Percentiles rank a stretch among this genome's conserved stretches.
These are phyloP conservation scores for Alternaria sp. DNA, from an alignment of 2,329 filamentous ascomycete genomes.

Conservation along the genomic window DNA sequence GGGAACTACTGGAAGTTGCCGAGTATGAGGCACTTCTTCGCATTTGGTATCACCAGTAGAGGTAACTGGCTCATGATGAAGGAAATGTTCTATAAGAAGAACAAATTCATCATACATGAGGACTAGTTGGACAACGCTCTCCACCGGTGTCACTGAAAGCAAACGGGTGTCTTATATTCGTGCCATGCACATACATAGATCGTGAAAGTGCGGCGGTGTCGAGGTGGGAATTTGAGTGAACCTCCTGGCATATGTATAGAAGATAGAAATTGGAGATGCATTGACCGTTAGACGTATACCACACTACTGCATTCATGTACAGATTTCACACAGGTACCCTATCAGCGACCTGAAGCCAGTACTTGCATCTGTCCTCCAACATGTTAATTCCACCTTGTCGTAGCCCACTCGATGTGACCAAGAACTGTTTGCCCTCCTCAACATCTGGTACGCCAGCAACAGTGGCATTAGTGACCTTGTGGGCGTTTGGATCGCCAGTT, in stretches of 20 bases:
- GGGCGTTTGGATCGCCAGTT: constrained; percentile 65
- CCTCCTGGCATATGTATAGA: not conserved
- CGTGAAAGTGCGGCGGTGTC: not conserved
- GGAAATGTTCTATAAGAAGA: not conserved
- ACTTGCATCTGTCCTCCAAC: constrained; percentile 60
- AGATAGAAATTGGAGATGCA: not conserved
- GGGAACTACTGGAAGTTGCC: not conserved
- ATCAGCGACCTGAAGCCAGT: constrained; percentile 60
- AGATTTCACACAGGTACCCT: constrained; percentile 55
- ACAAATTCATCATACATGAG: not conserved
- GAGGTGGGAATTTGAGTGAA: not conserved
- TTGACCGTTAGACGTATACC: not conserved
- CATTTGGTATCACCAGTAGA: not conserved
- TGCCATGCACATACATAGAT: not conserved
- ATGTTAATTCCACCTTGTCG: constrained; percentile 48
- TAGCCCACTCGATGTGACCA: constrained; percentile 59
- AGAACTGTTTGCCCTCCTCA: constrained; percentile 58
- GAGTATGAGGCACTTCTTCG: not conserved
- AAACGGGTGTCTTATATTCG: not conserved
- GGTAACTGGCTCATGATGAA: not conserved
- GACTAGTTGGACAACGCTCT: not conserved
- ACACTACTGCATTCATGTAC: not conserved
- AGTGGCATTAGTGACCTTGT: constrained; percentile 61
- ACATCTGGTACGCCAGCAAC: constrained; percentile 58
- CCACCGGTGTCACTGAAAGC: not conserved